These are phyloP conservation scores for Penicillium canariense DNA, from an alignment of 495 filamentous ascomycete genomes.

Conservation along the genomic window DNA sequence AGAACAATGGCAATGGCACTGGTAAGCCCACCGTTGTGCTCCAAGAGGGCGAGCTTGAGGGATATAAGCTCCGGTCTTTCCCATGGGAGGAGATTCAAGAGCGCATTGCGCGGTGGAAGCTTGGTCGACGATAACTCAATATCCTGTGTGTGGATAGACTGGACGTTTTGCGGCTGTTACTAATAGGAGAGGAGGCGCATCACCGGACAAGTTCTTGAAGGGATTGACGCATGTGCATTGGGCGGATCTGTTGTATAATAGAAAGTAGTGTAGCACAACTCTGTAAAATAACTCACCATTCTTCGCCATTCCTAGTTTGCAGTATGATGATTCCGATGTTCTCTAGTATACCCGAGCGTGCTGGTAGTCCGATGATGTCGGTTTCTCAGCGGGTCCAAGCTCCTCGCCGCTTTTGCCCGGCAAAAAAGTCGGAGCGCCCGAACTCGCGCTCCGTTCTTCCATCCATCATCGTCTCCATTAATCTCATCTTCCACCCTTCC, in stretches of 20 bases:
- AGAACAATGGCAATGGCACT: constrained; percentile 74
- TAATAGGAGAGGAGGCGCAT: constrained; percentile 3
- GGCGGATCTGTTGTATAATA: constrained; percentile 25
- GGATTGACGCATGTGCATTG: constrained; percentile 8
- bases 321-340: not conserved
- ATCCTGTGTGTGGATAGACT: not conserved
- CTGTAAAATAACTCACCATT: constrained; percentile 26
- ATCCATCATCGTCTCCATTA: constrained; percentile 27
- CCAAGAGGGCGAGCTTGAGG: constrained; percentile 65
- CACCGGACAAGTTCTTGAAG: not conserved
- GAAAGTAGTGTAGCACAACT: constrained; percentile 16
- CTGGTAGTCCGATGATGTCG: constrained; percentile 16
- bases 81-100: constrained; percentile 90
- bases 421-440: constrained; percentile 45
- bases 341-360: not conserved
- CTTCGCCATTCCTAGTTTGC: not conserved
- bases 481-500: constrained; percentile 13
- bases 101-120: constrained; percentile 75
- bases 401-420: constrained; percentile 46
- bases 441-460: constrained; percentile 28
- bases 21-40: constrained; percentile 93
- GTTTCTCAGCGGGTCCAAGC: constrained; percentile 24
- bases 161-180: not conserved
- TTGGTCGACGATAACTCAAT: constrained; percentile 62
- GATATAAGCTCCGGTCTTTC: constrained; percentile 50